Base-by-base conservation (phyloP, 768 basidiomycete genomes). In the Tricholoma saponaceum region DNA sequence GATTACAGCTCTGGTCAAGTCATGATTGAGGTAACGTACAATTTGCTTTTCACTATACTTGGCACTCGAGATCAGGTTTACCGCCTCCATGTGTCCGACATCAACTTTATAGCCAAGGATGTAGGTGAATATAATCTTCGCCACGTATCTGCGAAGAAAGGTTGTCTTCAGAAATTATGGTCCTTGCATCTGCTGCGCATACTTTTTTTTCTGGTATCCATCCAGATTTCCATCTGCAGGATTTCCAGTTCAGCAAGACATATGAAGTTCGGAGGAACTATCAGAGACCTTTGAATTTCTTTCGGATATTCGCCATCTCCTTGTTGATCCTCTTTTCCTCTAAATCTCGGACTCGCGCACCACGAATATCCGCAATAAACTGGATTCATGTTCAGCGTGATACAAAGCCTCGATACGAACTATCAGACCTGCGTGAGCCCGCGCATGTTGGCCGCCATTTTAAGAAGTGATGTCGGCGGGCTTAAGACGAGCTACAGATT, bases 11-110 rank as follows among this genome's bases (percentile, higher is more conserved):
- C 52, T 56, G 25, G 52, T 41, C 18, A 32, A 33, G 53, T 28
- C 61, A 56, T 12, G 57, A 35, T 52, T 22, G 23, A 13, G 20
- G 44, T n/a, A 25, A 72, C 92, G 62, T 69, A 97, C 96, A 61
- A 99, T 98, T 72, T 99, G 97, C 74, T 99, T 99, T 77, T 99
- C 97, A 67, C 90, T 94, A 69, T 99, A 99, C 66, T 98, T 98
- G 30, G 83, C 73, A 66, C 92, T 94, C 25, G 95, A 91, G 63
- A 99, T 98, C 62, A 99, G 82, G 71, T 99, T 98, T 63, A 98
- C 94, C 23, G 97, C 96, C 68, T 98, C 95, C 95, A 98, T 97
- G 72, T 98, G 97, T 14, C 97, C 97, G 20, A 98, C 85, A 69
- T 99, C 97, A 64, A 98, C 95, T 74, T 97, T 96, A 79, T 99